Evolutionary conservation across 2,329 filamentous ascomycete species (phyloP), one percentile per base, ranked within the genome.

Genomic region (Ophiostoma sp.): DNA sequence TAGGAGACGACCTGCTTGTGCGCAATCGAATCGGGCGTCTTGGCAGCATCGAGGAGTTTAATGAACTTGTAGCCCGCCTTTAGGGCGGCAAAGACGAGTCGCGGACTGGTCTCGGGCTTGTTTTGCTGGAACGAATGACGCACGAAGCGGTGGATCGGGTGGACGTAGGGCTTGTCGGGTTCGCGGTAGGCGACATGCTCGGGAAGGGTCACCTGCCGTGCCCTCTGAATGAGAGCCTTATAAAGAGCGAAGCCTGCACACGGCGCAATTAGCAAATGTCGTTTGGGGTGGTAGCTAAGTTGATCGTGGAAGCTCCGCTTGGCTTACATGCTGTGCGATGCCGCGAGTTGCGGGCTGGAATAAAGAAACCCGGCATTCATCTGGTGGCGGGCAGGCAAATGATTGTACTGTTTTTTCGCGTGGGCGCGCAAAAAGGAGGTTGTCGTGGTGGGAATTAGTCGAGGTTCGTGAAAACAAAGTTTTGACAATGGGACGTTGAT

Each of bases 211-310:
- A 92, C 82, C 55, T 81, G 83, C 39, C 83, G 80, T 74, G 85
- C 89, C 81, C 89, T 86, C 75, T 85, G 85, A 70, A 94, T 82
- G 72, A 95, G 87, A 48, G 91, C 89, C 75, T 91, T 87, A 82
- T 91, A 95, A 68, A 95, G 88, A 69, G 92, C 91, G 75, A 93
- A 86, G 79, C 89, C 90, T 91, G 76, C 25, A 28, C 33, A 8
- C 8, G 33, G 33, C n/a, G n/a, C n/a, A n/a, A n/a, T n/a, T n/a
- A n/a, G n/a, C n/a, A n/a, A n/a, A n/a, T 7, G 42, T 9, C 11
- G 59, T 72, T 31, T 64, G 57, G 15, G 33, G n/a, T 12, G 55
- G 19, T 19, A 7, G 19, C n/a, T 4, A 28, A n/a, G n/a, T n/a
- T n/a, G n/a, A n/a, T n/a, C n/a, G n/a, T n/a, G n/a, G n/a, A n/a